Evolutionary conservation across 2,329 filamentous ascomycete species (phyloP).

Genomic region (Fonsecaea multimorphosa): DNA sequence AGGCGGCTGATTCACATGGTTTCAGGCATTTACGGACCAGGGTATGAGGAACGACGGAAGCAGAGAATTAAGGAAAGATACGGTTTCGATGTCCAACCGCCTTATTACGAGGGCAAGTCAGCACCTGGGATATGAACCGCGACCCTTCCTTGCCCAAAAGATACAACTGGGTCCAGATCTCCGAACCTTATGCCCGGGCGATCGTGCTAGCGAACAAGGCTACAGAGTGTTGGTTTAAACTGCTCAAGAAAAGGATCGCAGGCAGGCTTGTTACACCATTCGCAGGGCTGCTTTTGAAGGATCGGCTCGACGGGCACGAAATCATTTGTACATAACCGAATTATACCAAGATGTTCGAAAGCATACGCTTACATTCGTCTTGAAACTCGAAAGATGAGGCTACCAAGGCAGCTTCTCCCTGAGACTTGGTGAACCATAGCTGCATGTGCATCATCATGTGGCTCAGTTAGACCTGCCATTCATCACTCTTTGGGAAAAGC

Average conservation of each 20-base stretch:
- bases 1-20: slow-evolving; percentile 28
- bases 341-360: background rate
- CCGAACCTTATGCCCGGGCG: background rate
- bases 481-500: background rate
- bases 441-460: background rate
- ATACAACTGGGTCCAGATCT: background rate
- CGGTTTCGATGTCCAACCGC: slow-evolving; percentile 79
- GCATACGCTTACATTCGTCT: background rate
- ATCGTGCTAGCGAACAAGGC: background rate
- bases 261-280: background rate
- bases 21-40: slow-evolving; percentile 77
- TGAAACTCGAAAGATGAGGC: background rate
- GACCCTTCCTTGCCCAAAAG: background rate
- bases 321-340: slow-evolving; percentile 1
- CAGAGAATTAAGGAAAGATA: slow-evolving; percentile 85
- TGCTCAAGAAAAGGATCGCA: background rate
- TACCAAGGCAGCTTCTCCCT: background rate
- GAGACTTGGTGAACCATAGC: background rate
- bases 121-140: slow-evolving; percentile 5
- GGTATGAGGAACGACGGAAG: slow-evolving; percentile 82
- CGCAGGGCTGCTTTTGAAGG: background rate
- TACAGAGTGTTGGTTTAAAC: background rate
- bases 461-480: background rate
- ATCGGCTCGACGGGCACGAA: background rate
- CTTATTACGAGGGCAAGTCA: slow-evolving; percentile 44